phyloP scores from a whole-genome alignment of 306 rosid species.

The Vachellia pachyceras region DNA sequence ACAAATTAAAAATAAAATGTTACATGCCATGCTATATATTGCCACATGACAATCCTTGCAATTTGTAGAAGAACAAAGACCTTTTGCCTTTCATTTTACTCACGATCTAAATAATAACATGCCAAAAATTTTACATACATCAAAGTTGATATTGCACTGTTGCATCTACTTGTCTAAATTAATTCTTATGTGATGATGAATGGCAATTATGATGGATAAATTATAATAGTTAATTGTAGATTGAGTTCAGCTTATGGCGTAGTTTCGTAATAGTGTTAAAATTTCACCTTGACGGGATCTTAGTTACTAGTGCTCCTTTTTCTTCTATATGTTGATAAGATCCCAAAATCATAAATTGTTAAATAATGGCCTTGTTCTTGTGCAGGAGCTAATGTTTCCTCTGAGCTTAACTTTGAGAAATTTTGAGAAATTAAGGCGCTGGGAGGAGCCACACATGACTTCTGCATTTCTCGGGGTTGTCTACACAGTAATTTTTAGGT shows the following conservation, averaged over 20 bases:
- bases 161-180: slow-evolving; percentile 2
- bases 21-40: neutral
- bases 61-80: slow-evolving; percentile 1
- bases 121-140: slow-evolving; percentile 8
- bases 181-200: slow-evolving; percentile 10
- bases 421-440: slow-evolving; percentile 78
- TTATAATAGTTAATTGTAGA: slow-evolving; percentile 20
- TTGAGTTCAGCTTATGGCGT: slow-evolving; percentile 18
- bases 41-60: neutral
- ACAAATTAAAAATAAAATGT: neutral
- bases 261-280: neutral
- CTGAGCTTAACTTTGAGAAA: slow-evolving; percentile 56
- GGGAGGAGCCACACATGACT: slow-evolving; percentile 94
- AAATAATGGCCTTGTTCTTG: slow-evolving; percentile 31
- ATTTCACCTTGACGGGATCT: slow-evolving; percentile 21
- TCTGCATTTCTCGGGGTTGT: slow-evolving; percentile 70
- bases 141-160: slow-evolving; percentile 5
- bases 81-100: neutral
- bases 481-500: slow-evolving; percentile 83
- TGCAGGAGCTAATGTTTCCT: slow-evolving; percentile 91
- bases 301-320: slow-evolving; percentile 5
- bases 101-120: neutral
- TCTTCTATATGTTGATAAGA: slow-evolving; percentile 25
- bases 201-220: neutral
- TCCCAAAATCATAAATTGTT: slow-evolving; percentile 12